phyloP scores from a whole-genome alignment of 176 grass and related monocot species.

The Avena atlantica region DNA sequence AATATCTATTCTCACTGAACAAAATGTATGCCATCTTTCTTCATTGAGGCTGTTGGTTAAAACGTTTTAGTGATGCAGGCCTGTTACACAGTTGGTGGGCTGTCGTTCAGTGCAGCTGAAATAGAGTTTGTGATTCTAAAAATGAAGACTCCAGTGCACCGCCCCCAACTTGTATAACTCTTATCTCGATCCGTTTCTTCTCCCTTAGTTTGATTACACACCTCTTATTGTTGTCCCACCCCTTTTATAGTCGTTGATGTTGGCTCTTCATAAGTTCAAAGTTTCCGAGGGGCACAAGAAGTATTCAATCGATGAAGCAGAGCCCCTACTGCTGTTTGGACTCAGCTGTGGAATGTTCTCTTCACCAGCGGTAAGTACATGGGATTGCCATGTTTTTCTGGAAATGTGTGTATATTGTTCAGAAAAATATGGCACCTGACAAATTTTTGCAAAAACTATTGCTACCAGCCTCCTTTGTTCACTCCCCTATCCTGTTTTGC shows the following conservation, averaged over 20 bases:
- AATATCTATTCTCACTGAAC: constrained; percentile 35
- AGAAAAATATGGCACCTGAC: constrained; percentile 8
- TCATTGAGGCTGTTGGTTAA: constrained; percentile 24
- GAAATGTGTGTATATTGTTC: constrained; percentile 19
- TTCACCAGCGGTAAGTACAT: constrained; percentile 88
- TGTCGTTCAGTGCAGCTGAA: constrained; percentile 91
- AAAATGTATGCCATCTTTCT: constrained; percentile 19
- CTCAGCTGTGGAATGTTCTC: constrained; percentile 95
- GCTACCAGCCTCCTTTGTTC: neutral
- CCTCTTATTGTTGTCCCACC: constrained; percentile 46
- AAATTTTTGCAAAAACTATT: constrained; percentile 3
- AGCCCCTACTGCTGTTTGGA: constrained; percentile 82
- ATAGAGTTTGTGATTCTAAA: constrained; percentile 97
- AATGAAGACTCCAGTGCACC: constrained; percentile 83
- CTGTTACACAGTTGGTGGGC: constrained; percentile 89
- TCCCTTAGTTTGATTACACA: constrained; percentile 2
- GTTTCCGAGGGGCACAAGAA: constrained; percentile 85
- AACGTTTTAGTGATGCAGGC: constrained; percentile 56
- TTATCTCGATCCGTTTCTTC: constrained; percentile 27
- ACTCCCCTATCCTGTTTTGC: neutral
- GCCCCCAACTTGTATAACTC: constrained; percentile 78
- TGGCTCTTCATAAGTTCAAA: constrained; percentile 97
- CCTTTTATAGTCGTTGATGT: constrained; percentile 73
- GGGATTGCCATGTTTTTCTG: neutral
- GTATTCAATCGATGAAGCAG: constrained; percentile 67